These are phyloP conservation scores for Hypomontagnella monticulosa DNA, from an alignment of 495 filamentous ascomycete genomes.

Conservation along the genomic window DNA sequence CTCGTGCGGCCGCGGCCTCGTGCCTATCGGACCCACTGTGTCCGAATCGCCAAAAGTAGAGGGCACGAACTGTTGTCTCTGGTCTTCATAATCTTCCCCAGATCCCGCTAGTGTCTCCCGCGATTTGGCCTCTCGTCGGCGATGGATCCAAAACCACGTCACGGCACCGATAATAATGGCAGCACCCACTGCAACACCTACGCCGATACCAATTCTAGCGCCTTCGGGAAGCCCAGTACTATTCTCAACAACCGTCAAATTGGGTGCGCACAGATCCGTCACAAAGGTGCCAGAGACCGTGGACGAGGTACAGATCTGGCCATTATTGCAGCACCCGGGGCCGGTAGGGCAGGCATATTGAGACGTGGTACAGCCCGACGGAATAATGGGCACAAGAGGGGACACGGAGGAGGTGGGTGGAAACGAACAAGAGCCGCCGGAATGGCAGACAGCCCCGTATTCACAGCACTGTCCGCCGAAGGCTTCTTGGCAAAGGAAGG, in stretches of 20 bases:
- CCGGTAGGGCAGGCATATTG: slow-evolving; percentile 77
- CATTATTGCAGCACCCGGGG: slow-evolving; percentile 78
- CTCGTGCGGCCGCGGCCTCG: slow-evolving; percentile 27
- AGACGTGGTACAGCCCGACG: slow-evolving; percentile 70
- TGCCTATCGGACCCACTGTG: slow-evolving; percentile 28
- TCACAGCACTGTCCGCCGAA: slow-evolving; percentile 58
- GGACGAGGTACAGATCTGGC: slow-evolving; percentile 70
- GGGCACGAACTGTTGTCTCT: slow-evolving; percentile 9
- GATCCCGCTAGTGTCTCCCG: slow-evolving; percentile 1
- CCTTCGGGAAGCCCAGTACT: slow-evolving; percentile 44
- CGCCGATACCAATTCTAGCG: slow-evolving; percentile 55
- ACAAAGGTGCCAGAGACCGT: slow-evolving; percentile 57
- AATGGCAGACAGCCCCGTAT: slow-evolving; percentile 49
- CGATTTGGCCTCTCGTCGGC: slow-evolving; percentile 38
- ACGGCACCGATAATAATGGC: slow-evolving; percentile 49
- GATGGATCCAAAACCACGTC: slow-evolving; percentile 51
- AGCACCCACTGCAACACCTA: slow-evolving; percentile 53
- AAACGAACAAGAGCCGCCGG: slow-evolving; percentile 37
- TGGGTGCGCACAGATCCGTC: slow-evolving; percentile 38
- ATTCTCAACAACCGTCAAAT: slow-evolving; percentile 19
- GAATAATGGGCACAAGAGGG: slow-evolving; percentile 42
- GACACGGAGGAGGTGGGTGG: slow-evolving; percentile 31
- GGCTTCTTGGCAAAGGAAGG: slow-evolving; percentile 51
- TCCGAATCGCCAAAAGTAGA: slow-evolving; percentile 41
- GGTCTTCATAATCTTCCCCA: slow-evolving; percentile 6